Conservation (phyloP, 192 early-diverging fungal genomes). For the Jimgerdemannia flammicorona region DNA sequence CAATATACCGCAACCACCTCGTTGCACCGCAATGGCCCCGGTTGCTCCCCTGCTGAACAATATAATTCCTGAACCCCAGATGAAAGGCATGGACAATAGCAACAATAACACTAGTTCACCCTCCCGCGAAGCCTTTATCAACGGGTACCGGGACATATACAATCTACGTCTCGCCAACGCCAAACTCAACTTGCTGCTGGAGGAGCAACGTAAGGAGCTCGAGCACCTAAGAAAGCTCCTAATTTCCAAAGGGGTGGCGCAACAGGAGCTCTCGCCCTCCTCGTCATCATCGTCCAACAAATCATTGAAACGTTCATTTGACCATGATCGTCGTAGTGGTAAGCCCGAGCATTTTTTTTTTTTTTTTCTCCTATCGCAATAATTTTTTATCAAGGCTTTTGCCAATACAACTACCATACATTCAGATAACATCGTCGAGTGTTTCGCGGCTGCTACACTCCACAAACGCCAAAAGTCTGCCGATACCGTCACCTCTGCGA, state of each 20-base stretch:
- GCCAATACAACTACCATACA: neutral
- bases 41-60: too few relatives aligned
- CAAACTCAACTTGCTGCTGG: neutral
- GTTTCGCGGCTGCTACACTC: too few relatives aligned
- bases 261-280: neutral
- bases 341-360: too few relatives aligned
- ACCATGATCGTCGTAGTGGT: too few relatives aligned
- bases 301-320: neutral
- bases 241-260: neutral
- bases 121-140: neutral
- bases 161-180: neutral
- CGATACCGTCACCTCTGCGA: neutral
- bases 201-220: neutral
- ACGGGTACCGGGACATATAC: neutral
- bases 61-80: too few relatives aligned
- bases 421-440: too few relatives aligned
- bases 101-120: neutral
- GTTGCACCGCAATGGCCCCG: too few relatives aligned
- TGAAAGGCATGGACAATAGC: too few relatives aligned
- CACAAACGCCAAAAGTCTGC: neutral
- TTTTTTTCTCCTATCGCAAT: neutral
- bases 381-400: neutral
- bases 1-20: too few relatives aligned
- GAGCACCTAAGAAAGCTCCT: neutral
- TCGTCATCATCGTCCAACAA: neutral